A percentile compares a stretch with the other conserved stretches of the same genome.
These are phyloP conservation scores for Aegilops longissima DNA, from an alignment of 176 grass and related monocot species.

Conservation along the genomic window DNA sequence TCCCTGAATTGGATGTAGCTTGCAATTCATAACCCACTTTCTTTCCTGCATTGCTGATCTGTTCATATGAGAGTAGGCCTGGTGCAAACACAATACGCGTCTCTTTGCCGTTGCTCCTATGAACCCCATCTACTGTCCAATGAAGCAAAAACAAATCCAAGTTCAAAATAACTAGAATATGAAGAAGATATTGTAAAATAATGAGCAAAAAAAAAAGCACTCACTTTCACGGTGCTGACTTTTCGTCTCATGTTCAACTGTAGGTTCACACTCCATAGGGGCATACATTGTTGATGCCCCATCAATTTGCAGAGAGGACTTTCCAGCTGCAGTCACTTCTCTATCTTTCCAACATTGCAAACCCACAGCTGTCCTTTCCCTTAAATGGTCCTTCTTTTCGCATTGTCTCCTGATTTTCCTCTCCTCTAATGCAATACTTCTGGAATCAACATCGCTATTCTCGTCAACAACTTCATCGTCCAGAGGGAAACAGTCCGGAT, in stretches of 20 bases:
- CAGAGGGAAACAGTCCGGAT: neutral
- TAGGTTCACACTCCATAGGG: neutral
- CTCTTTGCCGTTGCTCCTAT: slow-evolving; percentile 37
- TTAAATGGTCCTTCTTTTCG: slow-evolving; percentile 74
- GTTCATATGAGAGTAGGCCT: slow-evolving; percentile 36
- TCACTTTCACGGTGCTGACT: slow-evolving; percentile 43
- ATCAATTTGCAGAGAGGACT: neutral
- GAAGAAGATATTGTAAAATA: neutral
- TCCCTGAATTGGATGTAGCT: slow-evolving; percentile 56
- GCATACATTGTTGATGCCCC: neutral
- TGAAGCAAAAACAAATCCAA: neutral
- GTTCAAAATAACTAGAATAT: neutral
- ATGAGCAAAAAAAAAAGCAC: neutral
- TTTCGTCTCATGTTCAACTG: slow-evolving; percentile 46
- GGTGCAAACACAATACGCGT: slow-evolving; percentile 3
- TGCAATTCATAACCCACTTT: slow-evolving; percentile 72
- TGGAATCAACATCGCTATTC: slow-evolving; percentile 53
- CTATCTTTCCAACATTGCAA: slow-evolving; percentile 41
- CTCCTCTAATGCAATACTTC: slow-evolving; percentile 47
- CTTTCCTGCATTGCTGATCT: slow-evolving; percentile 49
- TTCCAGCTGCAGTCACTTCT: slow-evolving; percentile 39
- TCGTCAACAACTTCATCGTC: slow-evolving; percentile 35
- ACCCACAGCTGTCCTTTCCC: slow-evolving; percentile 62
- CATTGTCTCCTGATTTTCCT: slow-evolving; percentile 67
- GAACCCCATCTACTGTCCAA: slow-evolving; percentile 43